A percentile compares a stretch with the other conserved stretches of the same genome.
Conservation (phyloP, 352 stramenopile species). For the Blastocystis sp. region DNA sequence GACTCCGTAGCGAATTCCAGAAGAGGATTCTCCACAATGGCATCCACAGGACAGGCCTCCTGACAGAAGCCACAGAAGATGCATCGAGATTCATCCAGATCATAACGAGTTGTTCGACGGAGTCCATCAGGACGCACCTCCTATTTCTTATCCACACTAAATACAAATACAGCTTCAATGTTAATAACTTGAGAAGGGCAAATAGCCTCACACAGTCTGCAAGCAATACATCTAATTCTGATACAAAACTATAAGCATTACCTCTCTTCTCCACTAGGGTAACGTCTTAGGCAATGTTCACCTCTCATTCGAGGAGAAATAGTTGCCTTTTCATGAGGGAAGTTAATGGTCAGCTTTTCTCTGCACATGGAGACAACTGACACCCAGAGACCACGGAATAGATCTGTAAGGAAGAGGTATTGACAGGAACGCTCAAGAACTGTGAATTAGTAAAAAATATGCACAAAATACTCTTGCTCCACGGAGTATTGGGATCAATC, state of each 20-base stretch:
- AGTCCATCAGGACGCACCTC: slow-evolving; percentile 92
- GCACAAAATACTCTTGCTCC: slow-evolving; percentile 67
- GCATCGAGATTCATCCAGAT: slow-evolving; percentile 99
- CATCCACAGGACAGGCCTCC: slow-evolving; percentile 94
- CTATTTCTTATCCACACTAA: slow-evolving; percentile 59
- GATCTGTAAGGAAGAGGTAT: slow-evolving; percentile 83
- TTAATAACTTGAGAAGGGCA: slow-evolving; percentile 98
- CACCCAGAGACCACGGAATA: slow-evolving; percentile 80
- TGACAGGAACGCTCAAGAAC: slow-evolving; percentile 56
- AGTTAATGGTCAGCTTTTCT: slow-evolving; percentile 95
- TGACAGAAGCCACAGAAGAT: slow-evolving; percentile 97
- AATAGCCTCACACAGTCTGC: slow-evolving; percentile 98
- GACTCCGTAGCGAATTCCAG: slow-evolving; percentile 99
- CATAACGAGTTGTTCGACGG: slow-evolving; percentile 96
- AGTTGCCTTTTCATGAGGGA: slow-evolving; percentile 94
- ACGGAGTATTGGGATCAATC: slow-evolving; percentile 68
- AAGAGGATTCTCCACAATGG: slow-evolving; percentile 98
- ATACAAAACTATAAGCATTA: slow-evolving; percentile 69
- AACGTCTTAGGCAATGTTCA: slow-evolving; percentile 94
- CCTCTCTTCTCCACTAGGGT: slow-evolving; percentile 97
- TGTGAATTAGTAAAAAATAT: background rate
- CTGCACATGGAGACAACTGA: slow-evolving; percentile 74
- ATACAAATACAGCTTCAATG: slow-evolving; percentile 85
- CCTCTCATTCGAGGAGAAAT: slow-evolving; percentile 94
- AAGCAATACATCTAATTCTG: slow-evolving; percentile 90